Evolutionary conservation across 2,329 filamentous ascomycete species (phyloP), one percentile per base, ranked within the genome.

Genomic region (Samsoniella hepiali): DNA sequence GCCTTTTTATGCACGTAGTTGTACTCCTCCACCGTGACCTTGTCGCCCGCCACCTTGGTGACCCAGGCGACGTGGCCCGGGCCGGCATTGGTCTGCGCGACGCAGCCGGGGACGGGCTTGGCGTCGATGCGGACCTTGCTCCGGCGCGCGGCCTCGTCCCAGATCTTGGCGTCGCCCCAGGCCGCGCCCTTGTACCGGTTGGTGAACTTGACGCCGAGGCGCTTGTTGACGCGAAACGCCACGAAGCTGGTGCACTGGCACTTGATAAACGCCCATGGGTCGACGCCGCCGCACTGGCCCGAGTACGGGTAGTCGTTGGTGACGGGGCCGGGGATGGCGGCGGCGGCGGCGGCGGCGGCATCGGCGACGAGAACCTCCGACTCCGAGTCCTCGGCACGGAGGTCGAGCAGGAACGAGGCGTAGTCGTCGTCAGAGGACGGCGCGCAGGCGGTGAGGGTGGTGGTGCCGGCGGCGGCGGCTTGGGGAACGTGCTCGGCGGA

Each of bases 231-330:
- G 55, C 67, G 67, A 57, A 63, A 69, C 22, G 67, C 67, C 29
- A 68, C 67, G 58, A 69, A 69, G 61, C 66, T 68, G 45, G 65
- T 66, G 64, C 66, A 68, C 49, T 67, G 63, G 64, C 66, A 69
- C 55, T 64, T 67, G 63, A 58, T 66, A 57, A 63, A 69, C 22
- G 54, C 57, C 64, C 65, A 69, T n/a, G 50, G 58, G 49, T 69
- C 67, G 29, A 36, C 64, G 40, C 66, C 62, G 57, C 44, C 11
- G 40, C 67, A 69, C 58, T 64, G 60, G 53, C 62, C 62, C 58
- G 63, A 63, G 64, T 69, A 69, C 29, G 66, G 67, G 58, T 69
- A 69, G 65, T 69, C 67, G 62, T 69, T 54, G 9, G 17, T 63
- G 13, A 53, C 54, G 38, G 62, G 65, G 17, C 66, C 65, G 31